Base-by-base conservation (phyloP, 2,329 filamentous ascomycete species). In the Ilyonectria robusta region DNA sequence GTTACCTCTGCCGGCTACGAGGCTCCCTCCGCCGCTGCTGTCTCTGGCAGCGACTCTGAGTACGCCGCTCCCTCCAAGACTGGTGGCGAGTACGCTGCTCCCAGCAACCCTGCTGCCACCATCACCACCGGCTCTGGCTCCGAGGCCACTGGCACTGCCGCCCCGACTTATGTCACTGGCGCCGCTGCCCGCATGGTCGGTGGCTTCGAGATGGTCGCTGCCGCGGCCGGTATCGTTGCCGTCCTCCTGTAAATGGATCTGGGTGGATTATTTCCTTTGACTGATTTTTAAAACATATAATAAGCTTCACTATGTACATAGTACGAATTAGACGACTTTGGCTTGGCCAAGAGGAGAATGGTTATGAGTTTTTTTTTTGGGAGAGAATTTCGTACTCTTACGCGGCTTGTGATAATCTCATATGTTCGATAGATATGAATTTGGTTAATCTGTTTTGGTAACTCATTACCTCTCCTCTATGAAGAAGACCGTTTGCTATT, bases 171-270 rank as follows among this genome's bases (percentile, higher is more conserved):
- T 62, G 71, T 78, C 54, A 78, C 75, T 53, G 75, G 74, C 53
- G 79, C 75, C 59, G 79, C 78, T 58, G 78, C 73, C 62, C 79
- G 77, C 65, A 66, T 81, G 46, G 66, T 61, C 42, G 73, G 75
- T 61, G 75, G 75, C 67, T 62, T 78, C 51, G 72, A 75, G 67
- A 64, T 76, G 58, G 73, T 74, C 53, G 77, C 75, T 56, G 78
- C 73, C 50, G 77, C 77, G 21, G 78, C 73, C 35, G 80, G 76
- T 74, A 64, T 80, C 53, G 75, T 75, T 53, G 79, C 74, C 42
- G 59, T 81, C 69, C 72, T 80, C 58, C 70, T 82, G 69, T 81
- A 81, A 78, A 75, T 67, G 68, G 56, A 67, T 51, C 64, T 46
- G 70, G 66, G 65, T 46, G 70, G 66, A 66, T 59, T 62, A 44